Conservation (phyloP, 768 basidiomycete genomes). For the Hygrophorus russula region DNA sequence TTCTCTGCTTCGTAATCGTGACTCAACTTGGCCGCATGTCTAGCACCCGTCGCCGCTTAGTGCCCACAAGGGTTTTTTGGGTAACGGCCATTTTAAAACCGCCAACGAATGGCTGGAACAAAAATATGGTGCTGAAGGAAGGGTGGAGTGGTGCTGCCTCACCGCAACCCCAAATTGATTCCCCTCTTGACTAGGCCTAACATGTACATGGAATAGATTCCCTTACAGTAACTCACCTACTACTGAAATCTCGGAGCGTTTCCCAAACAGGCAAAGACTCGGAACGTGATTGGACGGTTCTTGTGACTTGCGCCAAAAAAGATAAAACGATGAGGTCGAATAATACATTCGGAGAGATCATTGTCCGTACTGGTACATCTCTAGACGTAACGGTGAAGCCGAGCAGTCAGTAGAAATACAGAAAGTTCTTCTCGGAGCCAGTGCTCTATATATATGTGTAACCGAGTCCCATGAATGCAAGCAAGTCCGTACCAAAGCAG, state of each 20-base stretch:
- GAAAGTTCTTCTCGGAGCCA: slow-evolving; percentile 7
- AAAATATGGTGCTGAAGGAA: slow-evolving; percentile 62
- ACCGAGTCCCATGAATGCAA: neutral
- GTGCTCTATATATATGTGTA: neutral
- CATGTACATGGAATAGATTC: too few species aligned
- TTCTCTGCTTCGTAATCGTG: neutral
- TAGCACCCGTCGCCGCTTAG: slow-evolving; percentile 78
- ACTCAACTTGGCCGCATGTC: slow-evolving; percentile 10
- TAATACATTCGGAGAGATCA: neutral
- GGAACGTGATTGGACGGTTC: too few species aligned
- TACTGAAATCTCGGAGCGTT: too few species aligned
- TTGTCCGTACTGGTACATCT: too few species aligned
- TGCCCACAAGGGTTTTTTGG: slow-evolving; percentile 72
- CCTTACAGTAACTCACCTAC: too few species aligned
- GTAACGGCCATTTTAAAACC: slow-evolving; percentile 79
- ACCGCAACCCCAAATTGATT: neutral
- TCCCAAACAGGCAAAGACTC: too few species aligned
- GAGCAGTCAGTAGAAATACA: slow-evolving; percentile 17
- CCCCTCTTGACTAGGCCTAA: neutral
- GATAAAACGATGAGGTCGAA: neutral
- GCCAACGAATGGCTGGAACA: slow-evolving; percentile 82
- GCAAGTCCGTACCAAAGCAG: neutral
- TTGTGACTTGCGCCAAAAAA: too few species aligned
- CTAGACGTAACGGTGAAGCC: too few species aligned
- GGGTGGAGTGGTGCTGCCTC: slow-evolving; percentile 60